Conservation (phyloP, 352 stramenopile species). For the Pythium volutum region DNA sequence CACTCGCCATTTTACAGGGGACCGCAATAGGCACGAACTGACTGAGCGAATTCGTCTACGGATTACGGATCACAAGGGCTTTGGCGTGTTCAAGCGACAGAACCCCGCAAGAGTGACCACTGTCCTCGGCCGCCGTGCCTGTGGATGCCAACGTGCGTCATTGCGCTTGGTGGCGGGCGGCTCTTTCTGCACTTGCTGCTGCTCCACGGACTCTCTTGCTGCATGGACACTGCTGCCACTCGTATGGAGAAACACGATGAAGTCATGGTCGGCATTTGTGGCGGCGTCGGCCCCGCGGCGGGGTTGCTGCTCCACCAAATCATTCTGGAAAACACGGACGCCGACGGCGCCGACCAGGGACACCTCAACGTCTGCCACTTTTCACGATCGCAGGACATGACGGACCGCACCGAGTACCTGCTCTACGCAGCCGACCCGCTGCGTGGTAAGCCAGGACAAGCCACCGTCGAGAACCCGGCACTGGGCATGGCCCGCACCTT, state of each 20-base stretch:
- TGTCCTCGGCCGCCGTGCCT: neutral
- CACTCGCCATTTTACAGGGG: neutral
- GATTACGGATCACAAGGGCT: neutral
- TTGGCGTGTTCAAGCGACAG: neutral
- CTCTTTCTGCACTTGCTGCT: conserved; percentile 16
- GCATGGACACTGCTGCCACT: neutral
- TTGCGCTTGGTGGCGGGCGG: conserved; percentile 17
- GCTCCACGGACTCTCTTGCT: conserved; percentile 7
- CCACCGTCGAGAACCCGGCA: conserved; percentile 57
- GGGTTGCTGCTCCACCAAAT: conserved; percentile 71
- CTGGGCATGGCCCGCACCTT: conserved; percentile 72
- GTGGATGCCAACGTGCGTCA: conserved; percentile 26
- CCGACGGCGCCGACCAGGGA: conserved; percentile 55
- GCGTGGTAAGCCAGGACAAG: neutral
- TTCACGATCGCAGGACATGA: conserved; percentile 74
- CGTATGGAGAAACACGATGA: conserved; percentile 36
- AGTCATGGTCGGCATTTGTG: conserved; percentile 69
- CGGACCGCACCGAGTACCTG: conserved; percentile 64
- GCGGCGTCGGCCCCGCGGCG: conserved; percentile 63
- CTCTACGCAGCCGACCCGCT: conserved; percentile 24
- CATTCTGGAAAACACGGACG: conserved; percentile 70
- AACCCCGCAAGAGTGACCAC: conserved; percentile 9
- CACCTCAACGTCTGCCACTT: conserved; percentile 71
- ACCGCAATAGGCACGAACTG: no score
- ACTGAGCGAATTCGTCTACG: neutral